A percentile compares a stretch with the other conserved stretches of the same genome.
These are phyloP conservation scores for Aphanomyces invadans DNA, from an alignment of 352 stramenopile species.

Conservation along the genomic window DNA sequence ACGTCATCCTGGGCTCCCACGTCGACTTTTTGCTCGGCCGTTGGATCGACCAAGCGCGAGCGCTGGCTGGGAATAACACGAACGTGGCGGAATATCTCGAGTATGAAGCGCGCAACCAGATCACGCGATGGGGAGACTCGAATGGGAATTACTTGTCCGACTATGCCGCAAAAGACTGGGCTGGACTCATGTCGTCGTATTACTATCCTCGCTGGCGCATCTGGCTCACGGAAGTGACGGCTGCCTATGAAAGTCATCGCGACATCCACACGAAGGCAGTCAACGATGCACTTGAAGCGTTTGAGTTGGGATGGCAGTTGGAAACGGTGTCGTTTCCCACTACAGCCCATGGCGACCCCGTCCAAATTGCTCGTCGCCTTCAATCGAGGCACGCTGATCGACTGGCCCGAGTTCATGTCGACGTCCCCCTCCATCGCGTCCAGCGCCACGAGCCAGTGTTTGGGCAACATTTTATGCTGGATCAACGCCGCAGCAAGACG, in stretches of 20 bases:
- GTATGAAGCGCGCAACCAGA: conserved; percentile 71
- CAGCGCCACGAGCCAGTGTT: not conserved
- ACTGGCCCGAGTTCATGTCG: not conserved
- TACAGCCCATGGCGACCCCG: not conserved
- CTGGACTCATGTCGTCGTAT: conserved; percentile 54
- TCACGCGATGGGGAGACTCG: conserved; percentile 72
- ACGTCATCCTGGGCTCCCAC: conserved; percentile 57
- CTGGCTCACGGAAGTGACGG: conserved; percentile 57
- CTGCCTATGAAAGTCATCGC: conserved; percentile 48
- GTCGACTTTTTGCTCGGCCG: conserved; percentile 60
- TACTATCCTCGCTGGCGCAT: conserved; percentile 64
- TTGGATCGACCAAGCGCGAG: conserved; percentile 52
- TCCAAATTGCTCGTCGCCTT: not conserved
- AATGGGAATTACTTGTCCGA: conserved; percentile 64
- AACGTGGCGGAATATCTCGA: conserved; percentile 46
- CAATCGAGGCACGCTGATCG: not conserved
- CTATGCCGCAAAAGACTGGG: conserved; percentile 73
- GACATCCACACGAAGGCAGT: conserved; percentile 44
- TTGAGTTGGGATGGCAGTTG: conserved; percentile 73
- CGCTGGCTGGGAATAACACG: conserved; percentile 29
- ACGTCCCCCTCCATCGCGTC: not conserved
- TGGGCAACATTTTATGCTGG: not conserved
- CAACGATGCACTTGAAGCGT: conserved; percentile 40
- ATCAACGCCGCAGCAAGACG: not conserved
- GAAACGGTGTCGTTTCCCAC: not conserved